These are phyloP conservation scores for Kodamaea plutei DNA, from an alignment of 1,139 yeast species.

Conservation along the genomic window DNA sequence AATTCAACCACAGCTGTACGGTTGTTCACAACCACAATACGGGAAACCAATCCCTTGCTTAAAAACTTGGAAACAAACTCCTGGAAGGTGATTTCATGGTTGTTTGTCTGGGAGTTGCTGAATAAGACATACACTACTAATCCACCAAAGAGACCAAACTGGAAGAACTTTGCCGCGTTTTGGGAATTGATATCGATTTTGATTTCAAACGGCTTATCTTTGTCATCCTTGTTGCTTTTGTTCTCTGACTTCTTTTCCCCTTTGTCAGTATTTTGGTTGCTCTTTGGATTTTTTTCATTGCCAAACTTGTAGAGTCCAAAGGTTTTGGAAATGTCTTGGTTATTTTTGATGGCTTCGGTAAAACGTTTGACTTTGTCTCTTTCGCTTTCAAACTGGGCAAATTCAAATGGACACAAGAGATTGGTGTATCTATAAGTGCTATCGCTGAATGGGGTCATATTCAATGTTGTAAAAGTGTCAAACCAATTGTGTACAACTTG, in stretches of 20 bases:
- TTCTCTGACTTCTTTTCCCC: constrained; percentile 8
- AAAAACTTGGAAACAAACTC: constrained; percentile 40
- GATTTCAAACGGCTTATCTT: constrained; percentile 9
- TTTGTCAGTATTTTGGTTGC: constrained; percentile 4
- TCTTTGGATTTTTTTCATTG: constrained; percentile 1
- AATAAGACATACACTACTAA: constrained; percentile 20
- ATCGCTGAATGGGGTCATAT: constrained; percentile 28
- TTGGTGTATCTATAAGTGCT: constrained; percentile 21
- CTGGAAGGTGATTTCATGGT: constrained; percentile 41
- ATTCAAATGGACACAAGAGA: constrained; percentile 32
- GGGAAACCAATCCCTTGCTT: constrained; percentile 35
- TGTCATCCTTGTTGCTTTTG: constrained; percentile 10
- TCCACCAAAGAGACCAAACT: constrained; percentile 29
- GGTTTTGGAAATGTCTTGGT: neutral
- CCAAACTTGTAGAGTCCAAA: neutral
- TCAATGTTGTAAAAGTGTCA: constrained; percentile 26
- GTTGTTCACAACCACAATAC: constrained; percentile 37
- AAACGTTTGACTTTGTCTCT: constrained; percentile 9
- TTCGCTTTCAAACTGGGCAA: constrained; percentile 14
- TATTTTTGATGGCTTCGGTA: constrained; percentile 1
- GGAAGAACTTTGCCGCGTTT: constrained; percentile 23
- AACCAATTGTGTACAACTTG: constrained; percentile 29
- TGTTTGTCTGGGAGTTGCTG: constrained; percentile 13
- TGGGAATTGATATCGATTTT: constrained; percentile 27
- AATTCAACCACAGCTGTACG: constrained; percentile 37